Base-by-base conservation (phyloP, 2,329 filamentous ascomycete species). In the Aaosphaeria arxii region DNA sequence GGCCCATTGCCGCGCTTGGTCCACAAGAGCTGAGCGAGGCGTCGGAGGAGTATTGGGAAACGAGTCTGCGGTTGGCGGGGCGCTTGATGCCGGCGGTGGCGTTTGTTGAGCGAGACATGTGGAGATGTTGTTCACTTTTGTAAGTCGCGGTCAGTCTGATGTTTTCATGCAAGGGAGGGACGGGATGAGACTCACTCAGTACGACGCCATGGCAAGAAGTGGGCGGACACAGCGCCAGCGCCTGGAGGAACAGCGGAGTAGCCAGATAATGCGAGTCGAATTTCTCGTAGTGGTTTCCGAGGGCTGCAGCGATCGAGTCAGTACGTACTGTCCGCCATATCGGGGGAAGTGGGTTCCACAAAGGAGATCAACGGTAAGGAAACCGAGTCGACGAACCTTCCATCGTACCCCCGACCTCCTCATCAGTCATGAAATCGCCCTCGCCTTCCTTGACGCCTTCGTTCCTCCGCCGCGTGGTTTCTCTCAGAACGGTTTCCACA, bases 181-280 rank as follows among this genome's bases (percentile, higher is more conserved):
- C n/a, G 33, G 33, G 9, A 36, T 9, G 5, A 32, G 17, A 77
- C 79, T 64, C 77, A 87, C 79, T 95, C 64, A 96, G 76, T 11
- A 91, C 79, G 30, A 89, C 87, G 44, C 87, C 84, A 66, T 95
- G 91, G 66, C 91, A 96, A 30, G 76, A 80, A 28, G 74, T 76
- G 1, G 73, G 72, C 3, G 83, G 78, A 66, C 83, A 86, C 41
- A 94, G 72, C 13, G 85, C 80, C 32, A 96, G 77, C 5, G 91
- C 89, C 63, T 95, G 90, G 59, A 96, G 83, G 67, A 91, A 95
- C 30, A 96, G 77, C 4, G 91, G 91, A 24, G 91, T 81, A 5
- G 91, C 87, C 2, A 96, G 83, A 57, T 92, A 88, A 62, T 90
- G 86, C 58, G 88, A 83, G 40, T 85, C 82, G 58, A 83, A 84